These are phyloP conservation scores for Astrocystis sublimbata DNA, from an alignment of 495 filamentous ascomycete genomes.

Conservation along the genomic window DNA sequence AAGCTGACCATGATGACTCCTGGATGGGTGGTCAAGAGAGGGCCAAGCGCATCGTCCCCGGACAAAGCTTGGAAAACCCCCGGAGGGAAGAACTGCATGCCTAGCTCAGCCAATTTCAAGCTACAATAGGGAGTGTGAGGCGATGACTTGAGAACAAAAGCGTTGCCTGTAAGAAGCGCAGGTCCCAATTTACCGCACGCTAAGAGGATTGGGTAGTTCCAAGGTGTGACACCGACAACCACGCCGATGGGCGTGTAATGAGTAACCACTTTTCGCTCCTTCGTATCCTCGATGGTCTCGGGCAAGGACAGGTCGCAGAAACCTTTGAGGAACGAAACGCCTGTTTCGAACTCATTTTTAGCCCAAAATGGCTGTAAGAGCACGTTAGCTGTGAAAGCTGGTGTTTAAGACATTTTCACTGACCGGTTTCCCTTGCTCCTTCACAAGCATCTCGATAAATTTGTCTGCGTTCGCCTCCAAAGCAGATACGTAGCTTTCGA, in stretches of 20 bases:
- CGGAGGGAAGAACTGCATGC: constrained; percentile 2
- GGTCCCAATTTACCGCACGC: constrained; percentile 45
- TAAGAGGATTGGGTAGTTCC: constrained; percentile 52
- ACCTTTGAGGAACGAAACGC: too few relatives aligned
- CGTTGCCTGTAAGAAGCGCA: constrained; percentile 49
- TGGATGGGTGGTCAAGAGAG: not conserved
- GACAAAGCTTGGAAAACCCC: constrained; percentile 2
- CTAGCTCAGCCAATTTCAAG: constrained; percentile 9
- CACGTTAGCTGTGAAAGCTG: not conserved
- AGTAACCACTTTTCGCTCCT: constrained; percentile 37
- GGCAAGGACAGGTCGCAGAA: too few relatives aligned
- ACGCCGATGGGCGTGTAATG: constrained; percentile 45
- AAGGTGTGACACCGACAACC: constrained; percentile 47
- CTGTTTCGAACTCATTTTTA: too few relatives aligned
- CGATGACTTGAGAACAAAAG: constrained; percentile 5
- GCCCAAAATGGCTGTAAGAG: too few relatives aligned
- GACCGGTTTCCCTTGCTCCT: constrained; percentile 5
- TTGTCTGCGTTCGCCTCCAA: not conserved
- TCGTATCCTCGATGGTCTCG: constrained; percentile 38
- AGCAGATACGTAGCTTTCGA: not conserved
- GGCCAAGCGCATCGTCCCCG: not conserved
- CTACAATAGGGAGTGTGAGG: not conserved
- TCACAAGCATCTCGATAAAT: not conserved
- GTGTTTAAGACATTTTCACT: not conserved
- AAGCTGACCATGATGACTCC: constrained; percentile 61